These are phyloP conservation scores for Rhazya stricta DNA, from an alignment of 257 asterid species.

Conservation along the genomic window DNA sequence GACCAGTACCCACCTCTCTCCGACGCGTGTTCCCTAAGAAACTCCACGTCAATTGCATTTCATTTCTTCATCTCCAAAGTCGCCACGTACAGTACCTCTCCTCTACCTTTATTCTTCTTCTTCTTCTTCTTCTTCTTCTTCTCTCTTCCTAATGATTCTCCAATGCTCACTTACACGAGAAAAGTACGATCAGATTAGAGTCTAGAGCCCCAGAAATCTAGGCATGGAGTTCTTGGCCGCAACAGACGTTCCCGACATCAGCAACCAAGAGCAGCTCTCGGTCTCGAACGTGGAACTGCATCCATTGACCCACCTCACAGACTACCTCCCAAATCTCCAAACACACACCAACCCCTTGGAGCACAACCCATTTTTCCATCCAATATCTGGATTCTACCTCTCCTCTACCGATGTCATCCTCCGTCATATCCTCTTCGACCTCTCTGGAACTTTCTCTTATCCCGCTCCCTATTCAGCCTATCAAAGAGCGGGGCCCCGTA, in stretches of 20 bases:
- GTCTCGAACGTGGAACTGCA: constrained; percentile 35
- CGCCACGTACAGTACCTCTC: not conserved
- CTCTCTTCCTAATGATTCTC: not conserved
- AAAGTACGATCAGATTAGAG: no score
- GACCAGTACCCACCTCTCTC: no score
- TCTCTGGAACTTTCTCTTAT: constrained; percentile 26
- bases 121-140: no score
- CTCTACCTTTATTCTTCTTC: not conserved
- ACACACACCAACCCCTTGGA: constrained; percentile 53
- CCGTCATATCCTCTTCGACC: constrained; percentile 51
- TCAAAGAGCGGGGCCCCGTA: constrained; percentile 79
- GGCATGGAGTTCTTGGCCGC: not conserved
- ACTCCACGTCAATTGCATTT: not conserved
- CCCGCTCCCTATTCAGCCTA: constrained; percentile 35
- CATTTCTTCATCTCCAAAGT: not conserved
- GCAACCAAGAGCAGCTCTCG: constrained; percentile 2
- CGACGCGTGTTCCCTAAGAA: not conserved
- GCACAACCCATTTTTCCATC: constrained; percentile 47
- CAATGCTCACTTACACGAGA: no score
- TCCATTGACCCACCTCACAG: constrained; percentile 45
- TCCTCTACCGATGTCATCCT: constrained; percentile 55
- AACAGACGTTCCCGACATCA: not conserved
- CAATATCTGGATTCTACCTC: constrained; percentile 63
- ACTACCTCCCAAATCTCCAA: constrained; percentile 43
- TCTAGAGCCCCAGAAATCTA: no score